Conservation (phyloP, 2,329 filamentous ascomycete species). For the Penicillium palitans region DNA sequence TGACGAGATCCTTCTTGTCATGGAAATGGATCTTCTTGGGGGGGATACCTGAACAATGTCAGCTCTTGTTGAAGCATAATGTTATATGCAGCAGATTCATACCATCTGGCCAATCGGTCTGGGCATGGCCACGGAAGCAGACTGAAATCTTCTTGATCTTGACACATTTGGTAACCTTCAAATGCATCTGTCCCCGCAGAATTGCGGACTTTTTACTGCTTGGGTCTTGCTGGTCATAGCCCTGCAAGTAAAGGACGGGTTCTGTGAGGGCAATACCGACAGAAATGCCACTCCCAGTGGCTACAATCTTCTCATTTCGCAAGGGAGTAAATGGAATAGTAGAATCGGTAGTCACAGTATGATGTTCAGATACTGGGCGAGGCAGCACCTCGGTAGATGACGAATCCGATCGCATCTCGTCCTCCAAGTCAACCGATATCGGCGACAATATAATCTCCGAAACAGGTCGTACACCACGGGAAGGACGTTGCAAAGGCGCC, state of each 20-base stretch:
- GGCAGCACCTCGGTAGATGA: slow-evolving; percentile 29
- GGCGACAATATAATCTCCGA: slow-evolving; percentile 39
- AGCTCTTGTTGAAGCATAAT: neutral
- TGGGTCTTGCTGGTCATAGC: slow-evolving; percentile 50
- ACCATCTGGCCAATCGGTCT: slow-evolving; percentile 95
- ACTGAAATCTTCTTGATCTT: slow-evolving; percentile 92
- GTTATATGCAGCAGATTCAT: slow-evolving; percentile 5
- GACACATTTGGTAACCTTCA: slow-evolving; percentile 81
- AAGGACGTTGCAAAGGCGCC: slow-evolving; percentile 25
- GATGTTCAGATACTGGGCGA: slow-evolving; percentile 22
- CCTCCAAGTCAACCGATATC: slow-evolving; percentile 27
- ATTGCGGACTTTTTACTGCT: slow-evolving; percentile 73
- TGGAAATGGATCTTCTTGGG: slow-evolving; percentile 79
- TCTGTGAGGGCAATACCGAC: slow-evolving; percentile 51
- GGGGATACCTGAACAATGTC: slow-evolving; percentile 65
- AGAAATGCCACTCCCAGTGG: slow-evolving; percentile 50
- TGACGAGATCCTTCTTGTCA: slow-evolving; percentile 82
- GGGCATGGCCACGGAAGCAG: slow-evolving; percentile 78
- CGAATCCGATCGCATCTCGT: slow-evolving; percentile 32
- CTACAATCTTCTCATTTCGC: slow-evolving; percentile 49
- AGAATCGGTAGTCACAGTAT: slow-evolving; percentile 28
- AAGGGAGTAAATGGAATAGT: slow-evolving; percentile 37
- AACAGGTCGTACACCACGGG: slow-evolving; percentile 34
- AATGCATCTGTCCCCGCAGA: slow-evolving; percentile 76
- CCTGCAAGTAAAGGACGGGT: slow-evolving; percentile 51